Percentiles rank a stretch among this genome's conserved stretches.
These are phyloP conservation scores for Scytalidium lignicola DNA, from an alignment of 2,329 filamentous ascomycete species.

Conservation along the genomic window DNA sequence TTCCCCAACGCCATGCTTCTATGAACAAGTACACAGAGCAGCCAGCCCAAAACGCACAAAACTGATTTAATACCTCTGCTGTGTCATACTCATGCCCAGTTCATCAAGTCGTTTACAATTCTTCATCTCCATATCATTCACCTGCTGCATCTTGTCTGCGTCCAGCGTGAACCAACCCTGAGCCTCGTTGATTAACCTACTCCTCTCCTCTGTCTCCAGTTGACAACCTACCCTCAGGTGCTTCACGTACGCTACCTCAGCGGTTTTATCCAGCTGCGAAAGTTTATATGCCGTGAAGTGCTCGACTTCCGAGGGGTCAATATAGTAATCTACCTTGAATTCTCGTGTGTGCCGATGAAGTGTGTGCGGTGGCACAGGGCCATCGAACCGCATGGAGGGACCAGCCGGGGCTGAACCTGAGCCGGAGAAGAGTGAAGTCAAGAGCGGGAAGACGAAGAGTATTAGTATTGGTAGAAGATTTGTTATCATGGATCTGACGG, in stretches of 20 bases:
- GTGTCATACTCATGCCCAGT: slow-evolving; percentile 32
- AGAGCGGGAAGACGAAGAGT: slow-evolving; percentile 78
- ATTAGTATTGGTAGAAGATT: slow-evolving; percentile 84
- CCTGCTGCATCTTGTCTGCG: slow-evolving; percentile 47
- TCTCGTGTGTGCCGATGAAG: slow-evolving; percentile 65
- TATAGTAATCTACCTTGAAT: slow-evolving; percentile 75
- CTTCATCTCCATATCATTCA: slow-evolving; percentile 51
- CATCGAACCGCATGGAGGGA: slow-evolving; percentile 73
- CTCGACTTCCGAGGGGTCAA: slow-evolving; percentile 73
- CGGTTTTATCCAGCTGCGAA: slow-evolving; percentile 67
- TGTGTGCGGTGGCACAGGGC: slow-evolving; percentile 65
- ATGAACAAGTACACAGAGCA: slow-evolving; percentile 4
- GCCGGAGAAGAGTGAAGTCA: slow-evolving; percentile 71
- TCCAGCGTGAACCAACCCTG: slow-evolving; percentile 68
- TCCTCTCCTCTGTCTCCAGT: slow-evolving; percentile 54
- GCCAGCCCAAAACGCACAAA: slow-evolving; percentile 12
- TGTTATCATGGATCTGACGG: slow-evolving; percentile 49
- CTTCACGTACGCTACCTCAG: slow-evolving; percentile 68
- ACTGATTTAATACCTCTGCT: slow-evolving; percentile 1
- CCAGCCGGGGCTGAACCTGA: slow-evolving; percentile 47
- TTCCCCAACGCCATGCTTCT: slow-evolving; percentile 22
- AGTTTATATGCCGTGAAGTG: slow-evolving; percentile 67
- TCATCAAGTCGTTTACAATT: slow-evolving; percentile 52
- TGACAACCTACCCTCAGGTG: slow-evolving; percentile 69
- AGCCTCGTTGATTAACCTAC: slow-evolving; percentile 57